Evolutionary conservation across 768 basidiomycete species (phyloP), one percentile per base, ranked within the genome.

Genomic region (Hypholoma fasciculare): DNA sequence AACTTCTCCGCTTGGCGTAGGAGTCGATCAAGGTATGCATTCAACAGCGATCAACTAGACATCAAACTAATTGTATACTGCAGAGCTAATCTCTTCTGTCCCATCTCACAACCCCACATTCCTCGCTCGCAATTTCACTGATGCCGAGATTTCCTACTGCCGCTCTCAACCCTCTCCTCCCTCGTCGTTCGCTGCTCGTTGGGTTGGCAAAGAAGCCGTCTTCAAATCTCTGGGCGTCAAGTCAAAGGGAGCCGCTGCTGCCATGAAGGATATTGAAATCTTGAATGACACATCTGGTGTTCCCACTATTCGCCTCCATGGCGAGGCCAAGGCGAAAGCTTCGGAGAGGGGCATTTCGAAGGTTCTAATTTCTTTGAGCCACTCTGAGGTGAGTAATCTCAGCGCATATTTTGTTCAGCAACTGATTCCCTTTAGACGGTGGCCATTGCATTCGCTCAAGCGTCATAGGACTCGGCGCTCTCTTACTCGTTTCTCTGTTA

Each of bases 211-310:
- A 75, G 97, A 98, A 72, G 96, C 96, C 2, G 86, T 90, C 54
- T 98, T 98, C 87, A 98, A 98, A 78, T 91, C 94, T 4, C 82
- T 99, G 1, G 91, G 93, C 19, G 89, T 94, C 44, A 76, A 87
- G 17, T 94, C 92, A 3, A 90, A 93, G 73, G 97, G 97, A 39
- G 96, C 96, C 11, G 92, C 85, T 6, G 96, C 97, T 16, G 80
- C 89, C n/a, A 89, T 98, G 89, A 92, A 92, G 74, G 96, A 98
- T 63, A 98, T 99, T 59, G 97, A 98, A 73, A 95, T 98, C 65
- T 78, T 96, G 58, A 87, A 90, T 47, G 83, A 88, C 67, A 78
- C 79, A 43, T 78, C 81, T n/a, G 96, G 96, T 23, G 90, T 79
- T 19, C 96, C 96, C 1, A 81, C 78, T 9, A 92, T 96, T 39